Conservation (phyloP, 1,284 basidiomycete species). For the Cerrena zonata region DNA sequence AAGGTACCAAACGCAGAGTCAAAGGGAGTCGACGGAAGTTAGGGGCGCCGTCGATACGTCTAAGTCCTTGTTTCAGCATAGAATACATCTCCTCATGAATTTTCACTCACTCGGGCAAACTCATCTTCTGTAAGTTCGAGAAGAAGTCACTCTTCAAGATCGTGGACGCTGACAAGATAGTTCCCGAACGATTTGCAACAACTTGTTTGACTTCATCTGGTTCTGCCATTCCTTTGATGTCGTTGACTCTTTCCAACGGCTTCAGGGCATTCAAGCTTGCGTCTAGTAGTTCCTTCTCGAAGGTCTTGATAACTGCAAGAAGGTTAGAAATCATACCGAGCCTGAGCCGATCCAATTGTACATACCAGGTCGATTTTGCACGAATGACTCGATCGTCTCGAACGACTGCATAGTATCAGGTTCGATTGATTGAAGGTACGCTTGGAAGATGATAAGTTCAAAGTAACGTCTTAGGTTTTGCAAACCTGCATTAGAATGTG, state of each 20-base stretch:
- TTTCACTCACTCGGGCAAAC: slow-evolving; percentile 73
- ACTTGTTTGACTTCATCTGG: slow-evolving; percentile 84
- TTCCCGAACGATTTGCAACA: slow-evolving; percentile 81
- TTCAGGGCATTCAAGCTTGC: slow-evolving; percentile 78
- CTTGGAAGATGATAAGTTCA: slow-evolving; percentile 88
- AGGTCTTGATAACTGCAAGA: slow-evolving; percentile 81
- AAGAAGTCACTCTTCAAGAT: slow-evolving; percentile 99
- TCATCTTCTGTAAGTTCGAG: slow-evolving; percentile 90
- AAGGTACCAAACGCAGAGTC: slow-evolving; percentile 40
- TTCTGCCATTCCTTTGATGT: slow-evolving; percentile 71
- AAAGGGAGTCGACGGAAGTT: slow-evolving; percentile 84
- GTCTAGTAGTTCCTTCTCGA: slow-evolving; percentile 84
- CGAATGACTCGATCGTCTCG: slow-evolving; percentile 75
- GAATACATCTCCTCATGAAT: not conserved
- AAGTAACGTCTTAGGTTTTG: slow-evolving; percentile 85
- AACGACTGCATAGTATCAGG: slow-evolving; percentile 78
- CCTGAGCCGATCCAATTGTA: slow-evolving; percentile 7
- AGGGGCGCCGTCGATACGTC: slow-evolving; percentile 87
- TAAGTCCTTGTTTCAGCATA: slow-evolving; percentile 25
- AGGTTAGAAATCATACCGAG: not conserved
- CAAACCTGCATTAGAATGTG: slow-evolving; percentile 45
- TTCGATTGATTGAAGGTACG: slow-evolving; percentile 82
- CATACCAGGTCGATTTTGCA: slow-evolving; percentile 75
- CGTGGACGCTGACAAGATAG: slow-evolving; percentile 85
- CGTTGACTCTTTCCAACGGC: slow-evolving; percentile 76